Base-by-base conservation (phyloP, 495 filamentous ascomycete genomes). In the Xylaria telfairii region DNA sequence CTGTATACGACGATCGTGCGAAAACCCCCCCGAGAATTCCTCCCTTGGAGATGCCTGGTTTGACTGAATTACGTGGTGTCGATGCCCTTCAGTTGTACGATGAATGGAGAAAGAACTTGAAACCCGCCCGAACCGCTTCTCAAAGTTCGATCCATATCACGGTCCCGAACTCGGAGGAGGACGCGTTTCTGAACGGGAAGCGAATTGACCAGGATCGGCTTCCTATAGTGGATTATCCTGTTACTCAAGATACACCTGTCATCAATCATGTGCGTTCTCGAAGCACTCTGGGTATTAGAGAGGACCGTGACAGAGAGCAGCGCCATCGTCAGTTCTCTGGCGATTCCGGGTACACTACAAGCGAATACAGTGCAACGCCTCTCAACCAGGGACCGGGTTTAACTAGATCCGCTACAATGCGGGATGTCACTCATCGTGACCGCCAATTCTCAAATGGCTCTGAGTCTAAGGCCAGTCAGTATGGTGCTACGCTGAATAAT, bases 261-360 rank as follows among this genome's bases (percentile, higher is more conserved):
- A 3, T 60, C 32, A 64, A 46, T 10, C 46, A 54, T 24, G 49
- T 67, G 26, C 69, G 69, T 44, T 67, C 69, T 41, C 69, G 63
- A 53, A 67, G 69, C 32, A 21, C 63, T 19, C 42, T 71, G 21
- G 63, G 63, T 6, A 67, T 71, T 26, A 47, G 69, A 51, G 69
- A 71, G 24, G 39, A 68, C 17, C 67, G 30, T 26, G 54, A 60
- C 1, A 47, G 26, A 32, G 26, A 59, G 17, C 24, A 59, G 13
- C 26, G 41, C 54, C 32, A 46, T 30, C 65, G 65, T 9, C 65
- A 67, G 24, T 47, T 68, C 53, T 68, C 66, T 10, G 28, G 12
- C 3, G 54, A 59, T 44, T 17, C 54, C 19, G 53, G 17, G 13
- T 60, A 47, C 42, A 51, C 19, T 8, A 3, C 28, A 1, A 47